Evolutionary conservation across 306 rosid species (phyloP).

Genomic region (Echinosophora koreensis): DNA sequence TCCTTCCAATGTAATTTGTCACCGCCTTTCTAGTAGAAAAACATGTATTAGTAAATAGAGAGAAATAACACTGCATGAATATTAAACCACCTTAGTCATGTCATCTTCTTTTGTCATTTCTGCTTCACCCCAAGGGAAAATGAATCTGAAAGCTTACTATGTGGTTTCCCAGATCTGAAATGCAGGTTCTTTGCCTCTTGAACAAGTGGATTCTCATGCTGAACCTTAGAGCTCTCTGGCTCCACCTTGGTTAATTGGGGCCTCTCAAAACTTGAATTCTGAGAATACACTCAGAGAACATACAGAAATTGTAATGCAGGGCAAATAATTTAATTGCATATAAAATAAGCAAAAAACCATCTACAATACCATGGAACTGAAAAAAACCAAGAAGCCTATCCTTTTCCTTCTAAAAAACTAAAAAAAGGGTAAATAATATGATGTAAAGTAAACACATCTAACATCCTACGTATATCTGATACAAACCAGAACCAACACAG

Average conservation of each 20-base stretch:
- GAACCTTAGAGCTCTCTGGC: constrained; percentile 47
- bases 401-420: constrained; percentile 12
- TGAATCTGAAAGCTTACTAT: constrained; percentile 46
- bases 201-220: constrained; percentile 48
- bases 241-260: constrained; percentile 45
- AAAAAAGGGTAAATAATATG: background rate
- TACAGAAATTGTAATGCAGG: constrained; percentile 29
- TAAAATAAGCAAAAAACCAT: constrained; percentile 16
- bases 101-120: constrained; percentile 62
- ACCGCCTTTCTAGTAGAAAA: constrained; percentile 24
- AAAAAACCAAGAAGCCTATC: constrained; percentile 12
- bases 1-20: constrained; percentile 4
- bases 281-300: constrained; percentile 44
- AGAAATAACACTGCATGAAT: constrained; percentile 21
- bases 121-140: constrained; percentile 44
- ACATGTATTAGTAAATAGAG: constrained; percentile 5
- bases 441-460: background rate
- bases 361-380: constrained; percentile 34
- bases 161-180: constrained; percentile 48
- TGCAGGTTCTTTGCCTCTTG: constrained; percentile 42
- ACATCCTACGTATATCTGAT: background rate
- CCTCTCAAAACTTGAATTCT: constrained; percentile 56
- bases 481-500: no score
- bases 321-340: constrained; percentile 22
- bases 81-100: constrained; percentile 73